Conservation (phyloP, 78 protist species). For the Chrysochromulina tobinii region DNA sequence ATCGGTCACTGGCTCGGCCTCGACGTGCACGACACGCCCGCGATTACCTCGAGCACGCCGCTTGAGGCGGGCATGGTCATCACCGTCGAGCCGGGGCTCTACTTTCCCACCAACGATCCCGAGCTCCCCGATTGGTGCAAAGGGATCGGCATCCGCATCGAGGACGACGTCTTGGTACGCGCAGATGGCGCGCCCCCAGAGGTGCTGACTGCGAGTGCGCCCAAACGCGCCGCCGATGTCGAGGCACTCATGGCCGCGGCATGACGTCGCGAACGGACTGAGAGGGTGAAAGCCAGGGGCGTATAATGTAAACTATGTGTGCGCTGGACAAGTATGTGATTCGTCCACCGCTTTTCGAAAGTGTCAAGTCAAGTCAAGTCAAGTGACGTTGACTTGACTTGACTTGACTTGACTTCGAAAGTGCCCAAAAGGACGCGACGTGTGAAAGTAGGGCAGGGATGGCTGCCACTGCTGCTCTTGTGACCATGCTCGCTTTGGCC, state of each 20-base stretch:
- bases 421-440: too few relatives aligned
- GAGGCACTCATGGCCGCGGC: not conserved
- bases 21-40: constrained; percentile 91
- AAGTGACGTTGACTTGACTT: too few relatives aligned
- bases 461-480: too few relatives aligned
- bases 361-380: too few relatives aligned
- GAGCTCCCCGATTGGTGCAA: constrained; percentile 48
- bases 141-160: constrained; percentile 89
- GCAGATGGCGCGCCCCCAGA: constrained; percentile 55
- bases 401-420: too few relatives aligned
- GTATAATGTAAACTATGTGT: too few relatives aligned
- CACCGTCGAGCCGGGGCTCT: constrained; percentile 96
- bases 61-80: constrained; percentile 72
- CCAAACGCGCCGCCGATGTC: not conserved
- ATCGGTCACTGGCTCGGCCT: constrained; percentile 93
- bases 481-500: too few relatives aligned
- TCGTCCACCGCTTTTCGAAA: too few relatives aligned
- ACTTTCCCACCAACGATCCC: constrained; percentile 59
- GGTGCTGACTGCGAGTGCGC: not conserved
- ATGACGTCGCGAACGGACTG: too few relatives aligned
- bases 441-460: too few relatives aligned
- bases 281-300: too few relatives aligned
- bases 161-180: constrained; percentile 88
- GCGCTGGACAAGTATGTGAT: too few relatives aligned
- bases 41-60: not conserved